Evolutionary conservation across 208 protist genomes (phyloP), one percentile per base, ranked within the genome.

Genomic region (Wallacemonas rigidus): DNA sequence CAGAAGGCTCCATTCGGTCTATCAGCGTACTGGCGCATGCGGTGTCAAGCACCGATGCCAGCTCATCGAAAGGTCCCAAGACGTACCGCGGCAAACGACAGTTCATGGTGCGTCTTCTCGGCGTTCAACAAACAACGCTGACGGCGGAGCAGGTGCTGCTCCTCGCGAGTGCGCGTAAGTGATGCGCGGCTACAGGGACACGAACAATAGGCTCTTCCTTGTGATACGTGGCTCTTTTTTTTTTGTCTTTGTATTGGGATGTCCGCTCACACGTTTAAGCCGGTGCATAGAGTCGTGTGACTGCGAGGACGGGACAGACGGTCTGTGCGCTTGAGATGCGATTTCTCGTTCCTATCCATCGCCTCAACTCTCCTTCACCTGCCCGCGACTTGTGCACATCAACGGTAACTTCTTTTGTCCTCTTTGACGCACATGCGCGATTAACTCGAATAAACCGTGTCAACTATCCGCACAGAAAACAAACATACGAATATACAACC

Each of bases 141-240:
- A 85, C 83, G 2, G 51, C 80, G 6, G 73, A 89, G 55, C 86
- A 91, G 67, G 78, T 91, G 47, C 17, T 85, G 11, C 48, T 91
- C 9, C 50, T 88, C 38, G 55, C 74, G 9, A 3, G 40, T 8
- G 5, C 60, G 5, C 60, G 60, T 17, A 65, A 65, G 43, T 65
- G 53, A 57, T 12, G 45, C 12, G 45, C 45, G 26, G 26, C 26
- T 26, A 26, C 26, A 26, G 26, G 26, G 26, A 26, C 26, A 26
- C 26, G 26, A 26, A 26, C 26, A 26, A 50, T 50, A 12, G 45
- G 8, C 8, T 50, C 45, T 50, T 50, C 8, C 45, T 6, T 50
- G 6, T 50, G 26, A 26, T 50, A 6, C 45, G 0, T 12, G 45
- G 45, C 45, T 35, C 53, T 57, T 6, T 57, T 17, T n/a, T 57